Evolutionary conservation across 176 grass and related monocot genomes (phyloP).

Genomic region (Puya raimondii): DNA sequence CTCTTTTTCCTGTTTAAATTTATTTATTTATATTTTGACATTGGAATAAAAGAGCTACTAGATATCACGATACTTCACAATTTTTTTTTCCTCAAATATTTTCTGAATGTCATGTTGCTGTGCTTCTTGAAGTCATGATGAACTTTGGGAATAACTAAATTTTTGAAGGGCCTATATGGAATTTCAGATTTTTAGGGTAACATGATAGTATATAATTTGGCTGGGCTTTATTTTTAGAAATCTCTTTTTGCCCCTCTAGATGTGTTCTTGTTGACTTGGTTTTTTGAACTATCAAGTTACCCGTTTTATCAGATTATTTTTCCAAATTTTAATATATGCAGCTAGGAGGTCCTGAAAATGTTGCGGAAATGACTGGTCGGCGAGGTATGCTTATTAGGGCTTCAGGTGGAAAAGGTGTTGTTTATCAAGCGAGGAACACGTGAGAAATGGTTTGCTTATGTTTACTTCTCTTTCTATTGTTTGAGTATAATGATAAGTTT

Average conservation of each 20-base stretch:
- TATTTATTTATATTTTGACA: background rate
- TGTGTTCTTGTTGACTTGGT: background rate
- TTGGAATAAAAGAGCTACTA: no score
- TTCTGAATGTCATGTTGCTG: no score
- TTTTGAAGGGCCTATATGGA: no score
- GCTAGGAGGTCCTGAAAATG: slow-evolving; percentile 92
- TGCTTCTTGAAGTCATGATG: no score
- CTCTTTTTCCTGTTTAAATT: background rate
- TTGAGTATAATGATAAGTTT: background rate
- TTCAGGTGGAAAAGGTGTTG: slow-evolving; percentile 73
- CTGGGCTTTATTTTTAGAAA: background rate
- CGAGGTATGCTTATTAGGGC: slow-evolving; percentile 88
- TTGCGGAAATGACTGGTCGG: slow-evolving; percentile 91
- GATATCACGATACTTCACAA: no score
- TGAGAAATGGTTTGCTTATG: slow-evolving; percentile 41
- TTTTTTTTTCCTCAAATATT: no score
- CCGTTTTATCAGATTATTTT: slow-evolving; percentile 10
- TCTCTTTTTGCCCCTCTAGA: background rate
- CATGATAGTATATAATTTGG: no score
- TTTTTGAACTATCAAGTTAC: slow-evolving; percentile 13
- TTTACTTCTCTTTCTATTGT: slow-evolving; percentile 23
- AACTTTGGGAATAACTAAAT: no score
- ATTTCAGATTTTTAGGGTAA: no score
- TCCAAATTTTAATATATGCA: slow-evolving; percentile 33
- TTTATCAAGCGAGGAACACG: slow-evolving; percentile 88